Base-by-base conservation (phyloP, 176 grass and related monocot species). In the Sorghum bicolor region DNA sequence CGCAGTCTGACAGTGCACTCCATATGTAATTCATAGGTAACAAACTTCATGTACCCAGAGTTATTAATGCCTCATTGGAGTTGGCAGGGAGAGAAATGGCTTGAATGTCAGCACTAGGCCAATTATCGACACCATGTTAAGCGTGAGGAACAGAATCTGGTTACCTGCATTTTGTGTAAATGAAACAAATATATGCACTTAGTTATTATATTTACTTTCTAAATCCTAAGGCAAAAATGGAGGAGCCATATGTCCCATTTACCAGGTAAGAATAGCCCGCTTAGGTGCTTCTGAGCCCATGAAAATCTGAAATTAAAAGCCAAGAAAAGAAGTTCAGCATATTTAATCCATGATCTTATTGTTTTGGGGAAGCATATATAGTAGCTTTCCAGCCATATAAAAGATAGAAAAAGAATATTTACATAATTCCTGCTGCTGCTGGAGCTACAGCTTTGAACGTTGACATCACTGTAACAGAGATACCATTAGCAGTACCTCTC, bases 401-500 rank as follows among this genome's bases (percentile, higher is more conserved):
- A 57, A 71, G 25, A 67, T 6, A 12, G 22, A 81, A 64, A 6
- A 52, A 40, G 8, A 61, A n/a, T 86, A 83, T 84, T 87, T 85
- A 94, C 92, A 92, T 19, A 77, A 86, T 70, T 65, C 92, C 92
- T 55, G 87, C 89, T 63, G 37, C 82, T 73, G 89, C 92, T 80
- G 92, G 92, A 73, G 89, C 92, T 45, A 80, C 24, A 55, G 89
- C 68, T 87, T 89, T 92, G 34, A 89, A 94, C 43, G 89, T 73
- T 41, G 92, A 94, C 84, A 92, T 87, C 50, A 91, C 69, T 68
- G 87, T 89, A 37, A 94, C 87, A 19, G 92, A 92, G 7, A 92
- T 90, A 6, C 92, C 92, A 86, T 92, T 94, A 73, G 89, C 92
- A 53, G 86, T 75, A 10, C 89, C 89, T 82, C 92, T 89, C 80